Evolutionary conservation across 805 yeast species (phyloP).

Genomic region (Saccharomyces mikatae): DNA sequence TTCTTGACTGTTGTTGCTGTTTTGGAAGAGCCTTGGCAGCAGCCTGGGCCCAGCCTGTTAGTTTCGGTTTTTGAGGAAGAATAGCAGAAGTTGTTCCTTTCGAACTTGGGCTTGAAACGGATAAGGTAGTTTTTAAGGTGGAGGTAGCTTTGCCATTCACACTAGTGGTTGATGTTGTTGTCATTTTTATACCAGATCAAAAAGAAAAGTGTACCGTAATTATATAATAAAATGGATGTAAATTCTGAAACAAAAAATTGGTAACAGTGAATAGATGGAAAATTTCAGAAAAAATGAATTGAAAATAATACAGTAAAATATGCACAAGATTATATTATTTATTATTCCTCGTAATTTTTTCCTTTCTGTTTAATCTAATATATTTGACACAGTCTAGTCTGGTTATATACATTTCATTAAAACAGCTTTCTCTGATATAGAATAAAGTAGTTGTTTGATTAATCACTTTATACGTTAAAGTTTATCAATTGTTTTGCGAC

Average conservation of each 20-base stretch:
- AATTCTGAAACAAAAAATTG: background rate
- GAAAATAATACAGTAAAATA: background rate
- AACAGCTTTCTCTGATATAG: background rate
- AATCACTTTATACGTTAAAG: background rate
- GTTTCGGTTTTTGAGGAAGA: constrained; percentile 14
- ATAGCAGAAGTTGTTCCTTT: constrained; percentile 1
- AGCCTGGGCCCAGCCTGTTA: constrained; percentile 30
- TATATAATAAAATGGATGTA: background rate
- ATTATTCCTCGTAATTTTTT: background rate
- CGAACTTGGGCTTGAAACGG: background rate
- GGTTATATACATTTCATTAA: background rate
- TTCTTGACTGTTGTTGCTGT: constrained; percentile 1
- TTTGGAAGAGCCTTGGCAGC: constrained; percentile 24
- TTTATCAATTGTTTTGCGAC: background rate
- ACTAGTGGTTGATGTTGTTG: background rate
- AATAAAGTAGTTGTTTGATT: background rate
- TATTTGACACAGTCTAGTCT: background rate
- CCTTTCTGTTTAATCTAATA: background rate
- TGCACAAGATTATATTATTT: background rate
- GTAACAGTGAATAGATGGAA: background rate
- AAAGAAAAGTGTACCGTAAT: background rate
- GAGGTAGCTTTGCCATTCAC: background rate
- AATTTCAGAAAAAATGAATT: background rate
- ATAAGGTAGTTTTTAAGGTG: background rate
- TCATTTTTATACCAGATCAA: background rate